Evolutionary conservation across 2,329 filamentous ascomycete species (phyloP), one percentile per base, ranked within the genome.

Genomic region (Setomelanomma holmii): DNA sequence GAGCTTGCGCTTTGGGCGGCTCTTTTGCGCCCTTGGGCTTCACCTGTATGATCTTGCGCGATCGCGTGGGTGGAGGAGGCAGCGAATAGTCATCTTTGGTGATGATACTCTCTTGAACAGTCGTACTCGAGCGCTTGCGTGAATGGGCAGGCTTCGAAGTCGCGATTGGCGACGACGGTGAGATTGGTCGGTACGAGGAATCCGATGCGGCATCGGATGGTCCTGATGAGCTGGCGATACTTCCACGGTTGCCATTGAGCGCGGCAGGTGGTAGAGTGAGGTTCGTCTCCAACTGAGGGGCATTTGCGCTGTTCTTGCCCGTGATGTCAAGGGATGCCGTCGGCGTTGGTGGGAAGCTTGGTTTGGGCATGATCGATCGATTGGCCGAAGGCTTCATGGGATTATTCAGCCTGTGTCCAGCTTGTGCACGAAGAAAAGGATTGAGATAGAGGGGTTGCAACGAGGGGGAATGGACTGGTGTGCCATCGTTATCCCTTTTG

Each of bases 41-140:
- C 93, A 98, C 96, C 77, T 98, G 93, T 52, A 98, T 98, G 72
- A 99, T 98, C 79, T 96, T 98, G 67, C 93, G 88, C 36, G 91
- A 90, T 57, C 93, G 84, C 3, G 93, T 96, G 0, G 95, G 95
- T 14, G 93, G 95, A 8, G 95, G 95, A 17, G 95, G 95, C 14
- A 99, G 84, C 8, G 89, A 84, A 73, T 96, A 96, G 41, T 83
- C 79, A 62, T 86, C 84, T 60, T 86, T 87, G 50, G 80, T 79
- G 51, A 77, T 68, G 12, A 77, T 69, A 43, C 70, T 72, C 12
- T 60, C 64, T 17, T 63, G 61, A 6, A 59, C 50, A 38, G 61
- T 58, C 21, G 66, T 62, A 50, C 53, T 73, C 20, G 65, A 66
- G 41, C 70, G 70, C 54, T 71, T 72, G 44, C 68, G 70, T 49